These are phyloP conservation scores for Chlorella sp. DNA, from an alignment of 139 green algal species.

Conservation along the genomic window DNA sequence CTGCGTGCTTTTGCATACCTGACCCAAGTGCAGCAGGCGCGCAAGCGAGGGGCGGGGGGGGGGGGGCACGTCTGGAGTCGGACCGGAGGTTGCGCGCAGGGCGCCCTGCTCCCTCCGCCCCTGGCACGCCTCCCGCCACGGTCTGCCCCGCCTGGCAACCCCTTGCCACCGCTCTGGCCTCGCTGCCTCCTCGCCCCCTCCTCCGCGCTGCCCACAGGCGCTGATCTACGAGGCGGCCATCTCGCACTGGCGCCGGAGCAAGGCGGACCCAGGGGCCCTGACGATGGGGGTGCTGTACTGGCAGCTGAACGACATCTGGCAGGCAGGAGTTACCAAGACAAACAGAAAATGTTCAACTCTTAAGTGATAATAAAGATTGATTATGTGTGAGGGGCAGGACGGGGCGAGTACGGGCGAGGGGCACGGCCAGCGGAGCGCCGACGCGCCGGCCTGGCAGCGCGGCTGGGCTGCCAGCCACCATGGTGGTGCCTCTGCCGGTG, in stretches of 20 bases:
- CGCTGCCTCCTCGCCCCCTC: no score
- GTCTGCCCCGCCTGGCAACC: no score
- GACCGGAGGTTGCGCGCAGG: no score
- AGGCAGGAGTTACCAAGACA: conserved; percentile 17
- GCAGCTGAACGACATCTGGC: conserved; percentile 86
- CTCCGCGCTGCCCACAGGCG: conserved; percentile 74
- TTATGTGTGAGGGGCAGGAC: not conserved
- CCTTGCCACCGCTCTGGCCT: no score
- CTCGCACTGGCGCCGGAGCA: conserved; percentile 61
- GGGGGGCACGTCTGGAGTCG: not conserved
- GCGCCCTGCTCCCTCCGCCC: no score
- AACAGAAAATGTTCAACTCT: not conserved
- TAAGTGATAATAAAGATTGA: no score
- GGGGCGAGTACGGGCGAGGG: not conserved
- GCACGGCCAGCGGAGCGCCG: not conserved
- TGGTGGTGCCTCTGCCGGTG: not conserved
- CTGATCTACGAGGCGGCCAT: conserved; percentile 71
- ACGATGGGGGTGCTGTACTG: conserved; percentile 85
- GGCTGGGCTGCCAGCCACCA: not conserved
- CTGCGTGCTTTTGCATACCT: no score
- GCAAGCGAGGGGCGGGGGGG: not conserved
- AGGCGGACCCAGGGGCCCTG: conserved; percentile 41
- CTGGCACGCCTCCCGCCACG: no score
- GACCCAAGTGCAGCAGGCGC: no score
- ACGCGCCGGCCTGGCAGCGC: not conserved